These are phyloP conservation scores for Ogataea paradorogensis DNA, from an alignment of 805 yeast species.

Conservation along the genomic window DNA sequence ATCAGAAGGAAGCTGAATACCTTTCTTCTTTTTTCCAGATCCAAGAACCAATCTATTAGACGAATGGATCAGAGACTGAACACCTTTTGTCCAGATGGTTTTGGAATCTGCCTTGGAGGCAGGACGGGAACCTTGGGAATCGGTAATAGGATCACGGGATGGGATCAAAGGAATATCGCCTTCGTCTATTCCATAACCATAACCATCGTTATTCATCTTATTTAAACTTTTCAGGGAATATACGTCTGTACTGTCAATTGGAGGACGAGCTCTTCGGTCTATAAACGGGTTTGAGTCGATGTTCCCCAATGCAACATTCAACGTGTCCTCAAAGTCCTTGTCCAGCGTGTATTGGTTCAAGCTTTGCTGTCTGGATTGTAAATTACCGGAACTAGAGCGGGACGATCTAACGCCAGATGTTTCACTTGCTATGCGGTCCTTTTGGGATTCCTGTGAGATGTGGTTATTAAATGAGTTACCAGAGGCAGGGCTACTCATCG, in stretches of 20 bases:
- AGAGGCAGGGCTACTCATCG: constrained; percentile 15
- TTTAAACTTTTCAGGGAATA: constrained; percentile 30
- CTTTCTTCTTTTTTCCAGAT: constrained; percentile 20
- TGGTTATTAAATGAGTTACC: constrained; percentile 3
- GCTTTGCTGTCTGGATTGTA: constrained; percentile 25
- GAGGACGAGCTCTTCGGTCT: constrained; percentile 28
- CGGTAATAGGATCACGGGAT: constrained; percentile 9
- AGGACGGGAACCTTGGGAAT: constrained; percentile 13
- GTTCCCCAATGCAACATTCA: constrained; percentile 63
- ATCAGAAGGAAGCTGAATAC: constrained; percentile 28
- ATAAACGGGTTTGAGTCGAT: constrained; percentile 35
- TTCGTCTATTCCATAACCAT: constrained; percentile 22
- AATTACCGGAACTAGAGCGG: constrained; percentile 3
- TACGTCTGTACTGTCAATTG: constrained; percentile 30
- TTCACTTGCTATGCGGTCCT: constrained; percentile 1
- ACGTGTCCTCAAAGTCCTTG: constrained; percentile 58
- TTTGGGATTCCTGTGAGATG: constrained; percentile 1
- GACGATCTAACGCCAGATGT: background rate
- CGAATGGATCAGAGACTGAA: constrained; percentile 26
- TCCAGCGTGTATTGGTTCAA: constrained; percentile 48
- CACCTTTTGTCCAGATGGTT: constrained; percentile 33
- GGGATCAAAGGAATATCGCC: constrained; percentile 28
- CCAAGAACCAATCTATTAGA: constrained; percentile 27
- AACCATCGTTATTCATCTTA: constrained; percentile 26
- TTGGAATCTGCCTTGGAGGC: constrained; percentile 21